A percentile compares a stretch with the other conserved stretches of the same genome.
phyloP scores from a whole-genome alignment of 2,329 filamentous ascomycete genomes.

The Exserohilum rostratum region DNA sequence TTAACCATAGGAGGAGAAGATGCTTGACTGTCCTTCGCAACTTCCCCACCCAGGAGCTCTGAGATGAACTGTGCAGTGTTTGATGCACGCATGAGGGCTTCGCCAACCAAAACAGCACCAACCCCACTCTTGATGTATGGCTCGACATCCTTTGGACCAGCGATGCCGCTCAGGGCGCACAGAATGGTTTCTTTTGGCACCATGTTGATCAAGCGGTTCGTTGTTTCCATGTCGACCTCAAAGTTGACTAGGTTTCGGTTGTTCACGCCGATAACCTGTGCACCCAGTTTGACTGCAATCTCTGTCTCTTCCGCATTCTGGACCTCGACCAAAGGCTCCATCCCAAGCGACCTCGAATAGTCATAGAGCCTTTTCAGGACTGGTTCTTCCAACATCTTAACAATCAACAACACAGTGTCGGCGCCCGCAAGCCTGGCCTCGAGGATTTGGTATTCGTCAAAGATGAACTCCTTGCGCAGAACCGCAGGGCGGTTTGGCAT shows the following conservation, averaged over 20 bases:
- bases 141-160: conserved; percentile 83
- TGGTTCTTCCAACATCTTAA: conserved; percentile 90
- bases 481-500: conserved; percentile 93
- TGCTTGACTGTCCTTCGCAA: conserved; percentile 16
- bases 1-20: conserved; percentile 70
- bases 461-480: conserved; percentile 94
- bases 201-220: conserved; percentile 83
- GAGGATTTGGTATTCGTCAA: conserved; percentile 97
- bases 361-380: conserved; percentile 79
- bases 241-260: conserved; percentile 97
- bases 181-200: conserved; percentile 86
- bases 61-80: conserved; percentile 84
- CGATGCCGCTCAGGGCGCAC: conserved; percentile 93
- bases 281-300: conserved; percentile 80
- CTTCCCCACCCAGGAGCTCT: conserved; percentile 71
- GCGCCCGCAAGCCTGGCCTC: conserved; percentile 92
- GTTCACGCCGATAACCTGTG: conserved; percentile 95
- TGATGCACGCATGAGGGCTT: conserved; percentile 91
- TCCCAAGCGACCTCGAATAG: conserved; percentile 87
- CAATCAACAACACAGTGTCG: conserved; percentile 92
- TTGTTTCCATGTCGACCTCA: conserved; percentile 93
- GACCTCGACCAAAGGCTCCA: conserved; percentile 97
- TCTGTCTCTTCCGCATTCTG: conserved; percentile 94
- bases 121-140: conserved; percentile 89
- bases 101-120: conserved; percentile 90